Percentiles rank a stretch among this genome's conserved stretches.
Conservation (phyloP, 352 stramenopile genomes). For the Nothophytophthora sp. region DNA sequence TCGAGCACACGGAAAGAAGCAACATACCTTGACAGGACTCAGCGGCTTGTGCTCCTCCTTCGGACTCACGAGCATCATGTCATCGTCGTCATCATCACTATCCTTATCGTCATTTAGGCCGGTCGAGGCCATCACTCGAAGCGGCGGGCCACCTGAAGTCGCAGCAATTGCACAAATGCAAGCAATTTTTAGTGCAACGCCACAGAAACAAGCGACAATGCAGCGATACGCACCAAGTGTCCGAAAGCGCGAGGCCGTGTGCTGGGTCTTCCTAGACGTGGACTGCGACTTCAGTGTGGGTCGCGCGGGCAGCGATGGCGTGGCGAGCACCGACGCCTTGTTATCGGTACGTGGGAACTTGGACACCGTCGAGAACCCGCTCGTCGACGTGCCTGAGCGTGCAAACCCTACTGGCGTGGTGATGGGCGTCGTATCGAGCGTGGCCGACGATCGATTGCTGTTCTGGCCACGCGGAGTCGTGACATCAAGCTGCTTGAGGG, state of each 20-base stretch:
- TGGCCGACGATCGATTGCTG: slow-evolving; percentile 3
- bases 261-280: slow-evolving; percentile 48
- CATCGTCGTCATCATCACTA: slow-evolving; percentile 47
- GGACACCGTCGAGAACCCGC: slow-evolving; percentile 44
- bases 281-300: slow-evolving; percentile 46
- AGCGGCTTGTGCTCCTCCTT: slow-evolving; percentile 18
- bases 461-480: slow-evolving; percentile 30
- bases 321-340: slow-evolving; percentile 40
- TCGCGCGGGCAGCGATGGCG: slow-evolving; percentile 41
- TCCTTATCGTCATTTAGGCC: slow-evolving; percentile 15
- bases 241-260: slow-evolving; percentile 35
- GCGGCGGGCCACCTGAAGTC: slow-evolving; percentile 28
- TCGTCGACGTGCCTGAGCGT: slow-evolving; percentile 10
- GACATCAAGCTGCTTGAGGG: not conserved
- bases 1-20: not conserved
- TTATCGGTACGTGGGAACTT: slow-evolving; percentile 29
- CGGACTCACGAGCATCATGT: slow-evolving; percentile 21
- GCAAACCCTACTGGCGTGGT: slow-evolving; percentile 9
- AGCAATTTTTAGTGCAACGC: not conserved
- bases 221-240: slow-evolving; percentile 31
- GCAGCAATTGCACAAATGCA: not conserved
- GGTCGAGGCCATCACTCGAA: slow-evolving; percentile 50
- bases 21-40: slow-evolving; percentile 23
- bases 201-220: not conserved
- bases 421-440: slow-evolving; percentile 15